A percentile compares a stretch with the other conserved stretches of the same genome.
Evolutionary conservation across 139 green algal genomes (phyloP).

Genomic region (Chlamydomonas eustigma): DNA sequence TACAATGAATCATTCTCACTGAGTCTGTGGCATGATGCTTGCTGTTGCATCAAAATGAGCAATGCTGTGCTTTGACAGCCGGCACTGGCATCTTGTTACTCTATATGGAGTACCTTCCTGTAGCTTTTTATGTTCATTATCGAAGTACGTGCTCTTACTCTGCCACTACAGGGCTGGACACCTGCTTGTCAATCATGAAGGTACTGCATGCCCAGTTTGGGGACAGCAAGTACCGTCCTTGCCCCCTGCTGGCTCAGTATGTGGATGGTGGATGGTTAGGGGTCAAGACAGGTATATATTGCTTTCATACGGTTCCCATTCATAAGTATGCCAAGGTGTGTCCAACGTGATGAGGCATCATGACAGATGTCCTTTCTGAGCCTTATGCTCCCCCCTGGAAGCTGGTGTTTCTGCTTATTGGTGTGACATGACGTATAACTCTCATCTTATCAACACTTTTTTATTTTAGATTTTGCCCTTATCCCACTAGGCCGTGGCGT

Average conservation of each 20-base stretch:
- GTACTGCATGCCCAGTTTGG: conserved; percentile 78
- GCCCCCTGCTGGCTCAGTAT: conserved; percentile 80
- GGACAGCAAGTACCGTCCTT: conserved; percentile 90
- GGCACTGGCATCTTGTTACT: too few species aligned
- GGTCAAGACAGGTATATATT: conserved; percentile 56
- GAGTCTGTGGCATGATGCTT: not conserved
- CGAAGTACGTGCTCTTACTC: too few species aligned
- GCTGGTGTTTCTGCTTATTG: not conserved
- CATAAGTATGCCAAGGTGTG: too few species aligned
- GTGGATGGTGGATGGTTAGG: conserved; percentile 88
- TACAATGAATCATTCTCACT: too few species aligned
- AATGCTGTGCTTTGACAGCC: too few species aligned
- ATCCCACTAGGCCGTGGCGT: conserved; percentile 43
- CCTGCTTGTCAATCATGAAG: conserved; percentile 87
- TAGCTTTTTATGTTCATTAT: too few species aligned
- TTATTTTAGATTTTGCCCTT: conserved; percentile 86
- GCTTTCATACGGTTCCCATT: too few species aligned
- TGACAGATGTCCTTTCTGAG: too few species aligned
- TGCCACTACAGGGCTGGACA: conserved; percentile 85
- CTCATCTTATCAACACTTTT: too few species aligned
- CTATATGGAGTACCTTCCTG: too few species aligned
- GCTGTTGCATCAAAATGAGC: not conserved
- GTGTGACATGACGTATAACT: not conserved
- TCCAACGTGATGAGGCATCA: not conserved
- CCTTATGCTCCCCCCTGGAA: too few species aligned